These are phyloP conservation scores for Hibiscus trionum DNA, from an alignment of 345 rosid genomes.

Conservation along the genomic window DNA sequence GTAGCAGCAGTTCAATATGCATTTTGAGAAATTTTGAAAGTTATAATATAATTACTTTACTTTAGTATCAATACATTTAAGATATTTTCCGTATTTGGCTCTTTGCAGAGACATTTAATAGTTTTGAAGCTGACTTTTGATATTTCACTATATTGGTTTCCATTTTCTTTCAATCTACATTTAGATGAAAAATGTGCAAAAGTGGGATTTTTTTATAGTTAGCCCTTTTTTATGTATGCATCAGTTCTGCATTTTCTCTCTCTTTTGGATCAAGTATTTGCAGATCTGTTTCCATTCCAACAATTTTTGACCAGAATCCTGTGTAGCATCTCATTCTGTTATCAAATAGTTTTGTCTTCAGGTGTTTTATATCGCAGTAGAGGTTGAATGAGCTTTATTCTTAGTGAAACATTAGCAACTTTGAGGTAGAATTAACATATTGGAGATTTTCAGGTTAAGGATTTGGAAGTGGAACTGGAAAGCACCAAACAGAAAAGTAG, in stretches of 20 bases:
- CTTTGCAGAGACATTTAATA: background rate
- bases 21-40: conserved; percentile 5
- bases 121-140: conserved; percentile 1
- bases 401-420: background rate
- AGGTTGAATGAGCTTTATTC: background rate
- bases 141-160: background rate
- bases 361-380: background rate
- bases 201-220: background rate
- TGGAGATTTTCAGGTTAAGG: conserved; percentile 61
- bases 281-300: background rate
- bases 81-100: background rate
- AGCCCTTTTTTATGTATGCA: background rate
- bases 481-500: conserved; percentile 75
- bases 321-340: background rate
- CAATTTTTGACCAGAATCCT: background rate
- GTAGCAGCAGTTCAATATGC: conserved; percentile 6
- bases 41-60: background rate
- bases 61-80: background rate
- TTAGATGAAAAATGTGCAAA: background rate
- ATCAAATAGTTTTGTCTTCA: background rate
- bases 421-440: conserved; percentile 6
- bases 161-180: background rate
- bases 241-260: background rate
- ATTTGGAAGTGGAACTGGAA: conserved; percentile 91
- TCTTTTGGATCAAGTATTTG: background rate